phyloP scores from a whole-genome alignment of 129 eudicot genomes.

The Flaveria brownii region DNA sequence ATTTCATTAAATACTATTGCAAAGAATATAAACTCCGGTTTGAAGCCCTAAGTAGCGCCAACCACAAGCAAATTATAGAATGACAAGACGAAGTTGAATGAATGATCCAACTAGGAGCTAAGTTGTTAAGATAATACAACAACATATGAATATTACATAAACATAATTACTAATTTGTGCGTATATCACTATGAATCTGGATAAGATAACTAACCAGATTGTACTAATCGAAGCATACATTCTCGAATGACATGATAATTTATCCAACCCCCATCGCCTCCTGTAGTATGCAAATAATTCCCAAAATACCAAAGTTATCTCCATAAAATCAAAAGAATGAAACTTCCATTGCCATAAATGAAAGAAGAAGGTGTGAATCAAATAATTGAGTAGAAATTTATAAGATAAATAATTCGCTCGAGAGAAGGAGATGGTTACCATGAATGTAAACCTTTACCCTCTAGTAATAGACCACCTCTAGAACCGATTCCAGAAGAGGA shows the following conservation, averaged over 20 bases:
- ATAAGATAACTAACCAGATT: constrained; percentile 53
- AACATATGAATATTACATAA: not conserved
- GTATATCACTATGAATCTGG: not conserved
- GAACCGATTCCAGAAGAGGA: no score
- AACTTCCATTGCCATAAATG: no score
- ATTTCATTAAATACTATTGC: no score
- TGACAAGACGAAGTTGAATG: not conserved
- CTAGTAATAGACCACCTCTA: no score
- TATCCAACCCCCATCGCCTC: constrained; percentile 57
- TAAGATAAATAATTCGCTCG: no score
- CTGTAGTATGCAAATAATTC: constrained; percentile 62
- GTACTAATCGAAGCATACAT: constrained; percentile 51
- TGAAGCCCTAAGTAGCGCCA: not conserved
- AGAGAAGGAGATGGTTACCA: no score
- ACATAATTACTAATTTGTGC: not conserved
- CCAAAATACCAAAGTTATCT: constrained; percentile 63
- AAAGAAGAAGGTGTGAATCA: no score
- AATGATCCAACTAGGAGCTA: not conserved
- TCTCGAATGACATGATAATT: constrained; percentile 48
- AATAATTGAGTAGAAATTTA: no score
- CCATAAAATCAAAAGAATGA: no score
- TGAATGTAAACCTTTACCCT: no score
- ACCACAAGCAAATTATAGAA: not conserved
- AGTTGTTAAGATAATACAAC: not conserved
- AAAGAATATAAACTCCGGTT: no score